Base-by-base conservation (phyloP, 441 rosid genomes). In the Pelargonium citronellum region DNA sequence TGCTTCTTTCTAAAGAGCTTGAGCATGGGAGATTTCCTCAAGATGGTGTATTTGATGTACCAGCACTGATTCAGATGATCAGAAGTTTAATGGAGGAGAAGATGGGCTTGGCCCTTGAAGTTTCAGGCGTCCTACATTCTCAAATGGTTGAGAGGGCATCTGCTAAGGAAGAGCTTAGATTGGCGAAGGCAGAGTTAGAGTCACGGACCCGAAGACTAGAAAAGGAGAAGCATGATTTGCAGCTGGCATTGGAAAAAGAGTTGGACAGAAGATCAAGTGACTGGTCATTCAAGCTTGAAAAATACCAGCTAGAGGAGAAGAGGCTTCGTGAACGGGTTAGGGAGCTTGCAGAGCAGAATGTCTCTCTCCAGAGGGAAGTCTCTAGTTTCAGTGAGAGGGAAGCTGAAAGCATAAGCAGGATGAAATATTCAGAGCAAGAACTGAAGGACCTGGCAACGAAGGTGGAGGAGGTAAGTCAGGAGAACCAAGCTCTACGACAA, bases 271-370 rank as follows among this genome's bases (percentile, higher is more conserved):
- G 99, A 82, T 95, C 99, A 27, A 86, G 82, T 77, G 96, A 90
- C 67, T 95, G 98, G 97, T 87, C 92, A 20, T 67, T 74, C 20
- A 95, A 87, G 85, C 92, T 90, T 63, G 89, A 95, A 82, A 90
- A 87, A 67, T 89, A 85, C 73, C 92, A 85, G 55, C 69, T 77
- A 57, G 99, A 95, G 80, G 99, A 95, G 83, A 85, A 83, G 75
- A 92, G 92, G 82, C 95, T 95, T 67, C 89, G 96, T 60, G 96
- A 89, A 67, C 89, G 97, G 41, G 96, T 90, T 64, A 80, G 99
- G 69, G 97, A 92, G 85, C 91, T 95, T 57, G 98, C 99, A n/a
- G 99, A 92, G 83, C 91, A 92, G 62, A 95, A 95, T 69, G 99
- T 95, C 69, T 81, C 95, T 27, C 89, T 95, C 64, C 99, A 95